Percentiles rank a stretch among this genome's conserved stretches.
Evolutionary conservation across 1,284 basidiomycete genomes (phyloP).

Genomic region (Abortiporus biennis): DNA sequence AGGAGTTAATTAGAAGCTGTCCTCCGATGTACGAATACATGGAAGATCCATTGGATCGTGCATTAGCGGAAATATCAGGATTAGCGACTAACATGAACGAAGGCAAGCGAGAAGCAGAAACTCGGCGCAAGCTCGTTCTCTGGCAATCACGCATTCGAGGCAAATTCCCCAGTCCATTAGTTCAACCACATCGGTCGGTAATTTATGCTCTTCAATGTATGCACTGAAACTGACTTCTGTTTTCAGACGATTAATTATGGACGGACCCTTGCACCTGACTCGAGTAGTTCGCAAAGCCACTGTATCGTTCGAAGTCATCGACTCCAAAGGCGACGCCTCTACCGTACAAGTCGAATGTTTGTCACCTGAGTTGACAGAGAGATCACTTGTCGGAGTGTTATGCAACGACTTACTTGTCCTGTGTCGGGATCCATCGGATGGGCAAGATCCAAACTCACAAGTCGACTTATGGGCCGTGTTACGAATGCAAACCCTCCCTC

Average conservation of each 20-base stretch:
- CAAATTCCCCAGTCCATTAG: conserved; percentile 90
- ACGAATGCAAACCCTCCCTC: conserved; percentile 84
- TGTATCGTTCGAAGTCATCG: conserved; percentile 79
- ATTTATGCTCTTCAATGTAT: conserved; percentile 3
- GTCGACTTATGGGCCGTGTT: conserved; percentile 93
- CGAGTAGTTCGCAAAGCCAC: conserved; percentile 87
- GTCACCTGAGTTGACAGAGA: conserved; percentile 73
- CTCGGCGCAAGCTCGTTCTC: conserved; percentile 79
- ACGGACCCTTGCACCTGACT: conserved; percentile 77
- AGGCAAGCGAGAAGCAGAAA: conserved; percentile 91
- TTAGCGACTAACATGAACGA: conserved; percentile 95
- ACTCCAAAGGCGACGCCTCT: conserved; percentile 68
- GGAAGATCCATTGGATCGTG: conserved; percentile 82
- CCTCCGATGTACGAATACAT: conserved; percentile 68
- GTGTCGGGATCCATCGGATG: conserved; percentile 75
- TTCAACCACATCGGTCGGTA: conserved; percentile 87
- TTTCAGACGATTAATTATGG: conserved; percentile 77
- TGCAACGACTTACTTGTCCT: conserved; percentile 92
- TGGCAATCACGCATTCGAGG: conserved; percentile 93
- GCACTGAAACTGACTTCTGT: conserved; percentile 9
- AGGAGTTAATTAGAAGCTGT: conserved; percentile 78
- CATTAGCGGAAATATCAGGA: conserved; percentile 79
- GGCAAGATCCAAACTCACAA: conserved; percentile 59
- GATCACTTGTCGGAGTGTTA: conserved; percentile 72
- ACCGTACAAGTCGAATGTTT: conserved; percentile 87